Evolutionary conservation across 345 rosid genomes (phyloP), one percentile per base, ranked within the genome.

Genomic region (Sonneratia caseolaris): DNA sequence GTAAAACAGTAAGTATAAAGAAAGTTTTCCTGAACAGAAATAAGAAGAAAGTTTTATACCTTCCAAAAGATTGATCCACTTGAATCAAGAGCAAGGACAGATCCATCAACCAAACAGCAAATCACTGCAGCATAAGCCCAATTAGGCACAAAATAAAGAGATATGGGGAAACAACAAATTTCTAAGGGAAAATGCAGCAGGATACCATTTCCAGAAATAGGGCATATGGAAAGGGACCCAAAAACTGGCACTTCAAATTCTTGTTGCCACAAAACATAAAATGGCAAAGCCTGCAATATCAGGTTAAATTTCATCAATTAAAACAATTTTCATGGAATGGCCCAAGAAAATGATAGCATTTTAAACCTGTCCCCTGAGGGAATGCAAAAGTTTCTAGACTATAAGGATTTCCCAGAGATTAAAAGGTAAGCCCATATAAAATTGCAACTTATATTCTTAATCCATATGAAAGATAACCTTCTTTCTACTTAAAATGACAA

Each of bases 21-120:
- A 42, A 4, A 42, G 10, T 42, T 9, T 4, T 42, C 0, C 45
- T 27, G 32, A 11, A 37, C 12, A 51, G 53, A 27, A 27, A 0
- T 27, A 27, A 27, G 32, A 35, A 12, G 32, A 53, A 1, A 66
- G 35, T 64, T 43, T 64, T 67, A 66, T 85, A 94, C 97, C 97
- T 70, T 90, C 99, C 99, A 94, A 76, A 81, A 61, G 43, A 84
- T 76, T 69, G 87, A 81, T 81, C 97, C 99, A 70, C 75, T 77
- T 32, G 78, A 69, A 81, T 81, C 84, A 72, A 90, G 2, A 37
- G 87, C 90, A 19, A 89, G 72, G 69, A 94, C 81, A 64, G 76
- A 86, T 55, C 97, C 98, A 85, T 94, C 92, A 66, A 94, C 97
- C 81, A 91, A 81, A 79, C 99, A 94, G 80, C 96, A 90, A 82